These are phyloP conservation scores for Cladosporium sp. DNA, from an alignment of 2,329 filamentous ascomycete genomes.

Conservation along the genomic window DNA sequence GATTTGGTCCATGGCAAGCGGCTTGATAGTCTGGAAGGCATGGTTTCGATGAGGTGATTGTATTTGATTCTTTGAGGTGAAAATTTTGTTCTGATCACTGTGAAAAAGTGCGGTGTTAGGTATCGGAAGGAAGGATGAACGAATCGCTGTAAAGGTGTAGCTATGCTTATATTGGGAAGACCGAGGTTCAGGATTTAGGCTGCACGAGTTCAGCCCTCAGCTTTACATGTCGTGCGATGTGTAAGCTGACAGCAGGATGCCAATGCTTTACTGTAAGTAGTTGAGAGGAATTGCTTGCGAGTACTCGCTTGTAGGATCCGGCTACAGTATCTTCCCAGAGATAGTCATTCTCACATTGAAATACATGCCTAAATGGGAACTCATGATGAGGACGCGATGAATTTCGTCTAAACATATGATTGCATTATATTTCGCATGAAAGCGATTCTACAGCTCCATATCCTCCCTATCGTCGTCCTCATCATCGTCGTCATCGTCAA, in stretches of 20 bases:
- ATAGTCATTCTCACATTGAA: not conserved
- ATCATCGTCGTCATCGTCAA: constrained; percentile 28
- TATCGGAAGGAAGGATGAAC: not conserved
- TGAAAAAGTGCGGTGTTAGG: not conserved
- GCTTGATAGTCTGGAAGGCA: constrained; percentile 8
- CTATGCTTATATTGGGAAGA: not conserved
- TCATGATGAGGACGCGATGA: not conserved
- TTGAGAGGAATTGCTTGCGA: not conserved
- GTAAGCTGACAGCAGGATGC: constrained; percentile 4
- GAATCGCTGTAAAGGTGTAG: not conserved
- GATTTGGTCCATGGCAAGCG: constrained; percentile 15
- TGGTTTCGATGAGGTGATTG: not conserved
- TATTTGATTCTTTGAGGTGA: not conserved
- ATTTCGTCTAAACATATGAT: not conserved
- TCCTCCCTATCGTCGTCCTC: constrained; percentile 21
- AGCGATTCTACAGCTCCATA: constrained; percentile 1
- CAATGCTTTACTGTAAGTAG: not conserved
- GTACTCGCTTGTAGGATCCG: not conserved
- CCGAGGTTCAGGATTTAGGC: constrained; percentile 1
- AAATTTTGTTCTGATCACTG: not conserved
- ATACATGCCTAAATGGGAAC: not conserved
- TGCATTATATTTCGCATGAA: not conserved
- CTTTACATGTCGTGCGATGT: not conserved
- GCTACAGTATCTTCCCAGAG: not conserved
- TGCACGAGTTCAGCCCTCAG: not conserved